These are phyloP conservation scores for Apophysomyces trapeziformis DNA, from an alignment of 371 early-diverging fungal genomes.

Conservation along the genomic window DNA sequence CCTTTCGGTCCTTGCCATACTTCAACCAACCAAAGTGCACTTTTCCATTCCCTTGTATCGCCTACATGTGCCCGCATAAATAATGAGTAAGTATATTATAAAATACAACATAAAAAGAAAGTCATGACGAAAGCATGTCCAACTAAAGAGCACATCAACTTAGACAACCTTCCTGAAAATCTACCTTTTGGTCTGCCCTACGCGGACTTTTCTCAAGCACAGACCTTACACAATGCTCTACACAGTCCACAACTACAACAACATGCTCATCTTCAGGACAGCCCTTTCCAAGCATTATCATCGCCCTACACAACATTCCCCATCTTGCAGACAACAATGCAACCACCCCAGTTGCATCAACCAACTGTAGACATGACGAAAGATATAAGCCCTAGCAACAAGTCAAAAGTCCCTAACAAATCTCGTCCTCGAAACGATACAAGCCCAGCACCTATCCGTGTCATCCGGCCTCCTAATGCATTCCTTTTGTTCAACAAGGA, in stretches of 20 bases:
- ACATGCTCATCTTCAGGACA: slow-evolving; percentile 15
- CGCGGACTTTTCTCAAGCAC: slow-evolving; percentile 34
- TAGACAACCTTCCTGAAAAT: slow-evolving; percentile 34
- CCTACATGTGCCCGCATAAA: slow-evolving; percentile 13
- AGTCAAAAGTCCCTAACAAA: slow-evolving; percentile 3
- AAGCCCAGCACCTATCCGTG: slow-evolving; percentile 34
- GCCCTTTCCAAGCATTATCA: slow-evolving; percentile 15
- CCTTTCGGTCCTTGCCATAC: background rate
- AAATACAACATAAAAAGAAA: slow-evolving; percentile 9
- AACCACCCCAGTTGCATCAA: slow-evolving; percentile 29
- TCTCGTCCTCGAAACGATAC: slow-evolving; percentile 9
- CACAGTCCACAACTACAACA: slow-evolving; percentile 28
- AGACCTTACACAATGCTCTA: slow-evolving; percentile 24
- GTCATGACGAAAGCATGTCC: slow-evolving; percentile 2
- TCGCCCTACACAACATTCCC: slow-evolving; percentile 33
- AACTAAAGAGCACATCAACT: slow-evolving; percentile 1
- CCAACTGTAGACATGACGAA: slow-evolving; percentile 16
- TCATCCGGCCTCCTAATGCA: slow-evolving; percentile 72
- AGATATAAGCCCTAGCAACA: slow-evolving; percentile 13
- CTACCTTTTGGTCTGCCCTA: slow-evolving; percentile 33
- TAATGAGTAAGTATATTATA: slow-evolving; percentile 26
- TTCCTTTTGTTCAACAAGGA: slow-evolving; percentile 70
- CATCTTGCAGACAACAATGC: slow-evolving; percentile 25
- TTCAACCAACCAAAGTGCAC: background rate
- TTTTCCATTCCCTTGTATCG: slow-evolving; percentile 5